phyloP scores from a whole-genome alignment of 306 rosid genomes.

The Quercus engelmannii region DNA sequence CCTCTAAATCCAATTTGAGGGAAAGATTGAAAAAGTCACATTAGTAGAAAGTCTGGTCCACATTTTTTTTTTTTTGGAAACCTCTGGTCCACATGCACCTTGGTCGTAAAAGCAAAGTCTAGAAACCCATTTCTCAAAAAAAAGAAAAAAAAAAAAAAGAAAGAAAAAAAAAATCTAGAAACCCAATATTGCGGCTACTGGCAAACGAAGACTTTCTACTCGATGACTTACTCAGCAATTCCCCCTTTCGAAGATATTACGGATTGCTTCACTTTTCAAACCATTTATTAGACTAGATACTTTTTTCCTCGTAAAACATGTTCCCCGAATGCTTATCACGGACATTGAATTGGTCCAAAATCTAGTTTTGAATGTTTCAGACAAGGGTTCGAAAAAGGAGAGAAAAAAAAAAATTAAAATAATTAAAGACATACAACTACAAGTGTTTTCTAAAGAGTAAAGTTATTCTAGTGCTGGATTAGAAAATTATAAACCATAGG shows the following conservation, averaged over 20 bases:
- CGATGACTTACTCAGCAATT: neutral
- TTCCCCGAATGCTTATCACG: neutral
- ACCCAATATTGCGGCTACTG: slow-evolving; percentile 11
- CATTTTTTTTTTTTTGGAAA: too few relatives aligned
- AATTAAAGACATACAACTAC: neutral
- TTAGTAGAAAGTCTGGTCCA: too few relatives aligned
- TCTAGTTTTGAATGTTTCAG: slow-evolving; percentile 2
- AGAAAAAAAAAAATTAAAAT: neutral
- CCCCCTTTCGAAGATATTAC: neutral
- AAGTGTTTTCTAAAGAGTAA: too few relatives aligned
- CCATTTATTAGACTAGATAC: neutral
- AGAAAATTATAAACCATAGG: too few relatives aligned
- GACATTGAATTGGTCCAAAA: slow-evolving; percentile 2
- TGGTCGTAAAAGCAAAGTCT: too few relatives aligned
- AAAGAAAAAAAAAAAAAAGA: too few relatives aligned
- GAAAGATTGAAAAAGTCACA: too few relatives aligned
- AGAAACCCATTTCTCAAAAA: too few relatives aligned
- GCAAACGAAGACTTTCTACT: neutral
- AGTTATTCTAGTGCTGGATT: too few relatives aligned
- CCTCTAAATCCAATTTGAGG: too few relatives aligned
- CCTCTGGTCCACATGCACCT: too few relatives aligned
- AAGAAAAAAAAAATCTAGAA: neutral
- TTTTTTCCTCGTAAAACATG: neutral
- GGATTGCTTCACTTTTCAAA: neutral
- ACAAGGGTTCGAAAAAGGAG: neutral